Percentiles rank a stretch among this genome's conserved stretches.
Evolutionary conservation across 2,329 filamentous ascomycete species (phyloP).

Genomic region (Aphanocladium album): DNA sequence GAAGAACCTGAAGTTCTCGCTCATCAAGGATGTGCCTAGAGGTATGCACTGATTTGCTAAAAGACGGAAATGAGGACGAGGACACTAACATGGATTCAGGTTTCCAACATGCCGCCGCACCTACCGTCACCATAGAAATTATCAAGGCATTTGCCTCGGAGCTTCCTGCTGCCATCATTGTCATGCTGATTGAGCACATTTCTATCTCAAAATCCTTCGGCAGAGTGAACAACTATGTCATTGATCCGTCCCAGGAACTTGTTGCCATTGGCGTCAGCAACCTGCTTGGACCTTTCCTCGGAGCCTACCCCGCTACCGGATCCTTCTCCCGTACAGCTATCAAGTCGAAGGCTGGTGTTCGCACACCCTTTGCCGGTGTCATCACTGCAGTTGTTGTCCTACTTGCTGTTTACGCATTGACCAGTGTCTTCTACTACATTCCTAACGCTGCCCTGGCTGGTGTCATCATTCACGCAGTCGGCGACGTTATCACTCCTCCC

Average conservation of each 20-base stretch:
- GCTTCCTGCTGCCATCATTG: slow-evolving; percentile 81
- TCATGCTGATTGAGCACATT: slow-evolving; percentile 95
- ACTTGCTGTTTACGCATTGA: slow-evolving; percentile 82
- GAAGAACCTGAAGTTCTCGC: slow-evolving; percentile 53
- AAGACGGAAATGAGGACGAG: neutral
- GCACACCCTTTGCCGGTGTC: slow-evolving; percentile 83
- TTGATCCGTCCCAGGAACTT: slow-evolving; percentile 92
- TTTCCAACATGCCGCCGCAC: slow-evolving; percentile 74
- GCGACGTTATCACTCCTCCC: slow-evolving; percentile 84
- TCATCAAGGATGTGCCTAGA: slow-evolving; percentile 65
- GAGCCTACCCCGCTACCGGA: slow-evolving; percentile 86
- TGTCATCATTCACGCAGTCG: slow-evolving; percentile 94
- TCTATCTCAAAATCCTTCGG: slow-evolving; percentile 97
- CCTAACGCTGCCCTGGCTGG: slow-evolving; percentile 74
- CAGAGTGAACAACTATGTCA: slow-evolving; percentile 90
- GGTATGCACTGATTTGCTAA: slow-evolving; percentile 36
- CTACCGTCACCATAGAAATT: slow-evolving; percentile 60
- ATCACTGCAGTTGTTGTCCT: slow-evolving; percentile 84
- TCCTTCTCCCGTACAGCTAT: slow-evolving; percentile 96
- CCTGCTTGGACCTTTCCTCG: slow-evolving; percentile 84
- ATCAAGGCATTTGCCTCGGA: slow-evolving; percentile 65
- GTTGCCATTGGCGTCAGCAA: slow-evolving; percentile 92
- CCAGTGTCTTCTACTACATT: slow-evolving; percentile 90
- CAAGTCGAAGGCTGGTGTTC: slow-evolving; percentile 92
- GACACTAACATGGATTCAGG: slow-evolving; percentile 38